Conservation (phyloP, 176 grass and related monocot genomes). For the Aegilops tauschii region DNA sequence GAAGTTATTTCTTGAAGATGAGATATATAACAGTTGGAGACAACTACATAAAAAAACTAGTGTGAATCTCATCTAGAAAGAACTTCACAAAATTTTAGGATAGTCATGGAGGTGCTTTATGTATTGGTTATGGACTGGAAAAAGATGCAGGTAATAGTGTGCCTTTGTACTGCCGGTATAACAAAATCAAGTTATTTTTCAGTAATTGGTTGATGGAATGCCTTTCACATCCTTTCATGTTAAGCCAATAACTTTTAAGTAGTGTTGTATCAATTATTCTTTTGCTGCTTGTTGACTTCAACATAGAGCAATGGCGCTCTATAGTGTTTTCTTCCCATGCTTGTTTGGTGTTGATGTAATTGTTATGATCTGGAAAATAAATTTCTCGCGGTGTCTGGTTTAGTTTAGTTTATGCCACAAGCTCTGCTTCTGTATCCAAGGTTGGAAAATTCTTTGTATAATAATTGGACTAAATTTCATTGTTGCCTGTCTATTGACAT, state of each 20-base stretch:
- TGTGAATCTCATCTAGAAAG: too few relatives aligned
- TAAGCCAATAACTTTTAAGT: too few relatives aligned
- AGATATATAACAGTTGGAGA: too few relatives aligned
- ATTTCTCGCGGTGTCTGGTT: too few relatives aligned
- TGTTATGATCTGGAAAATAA: background rate
- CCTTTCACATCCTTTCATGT: too few relatives aligned
- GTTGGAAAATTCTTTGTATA: background rate
- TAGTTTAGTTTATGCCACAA: background rate
- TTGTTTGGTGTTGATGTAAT: too few relatives aligned
- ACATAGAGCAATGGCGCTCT: background rate
- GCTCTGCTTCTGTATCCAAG: too few relatives aligned
- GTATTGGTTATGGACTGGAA: background rate
- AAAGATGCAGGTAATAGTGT: background rate
- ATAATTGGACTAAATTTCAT: background rate
- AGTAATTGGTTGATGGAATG: background rate
- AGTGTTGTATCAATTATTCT: too few relatives aligned
- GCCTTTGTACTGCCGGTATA: background rate
- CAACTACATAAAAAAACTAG: too few relatives aligned
- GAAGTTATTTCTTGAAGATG: too few relatives aligned
- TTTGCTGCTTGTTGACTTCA: background rate
- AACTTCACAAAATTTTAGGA: too few relatives aligned
- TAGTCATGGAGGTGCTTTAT: background rate
- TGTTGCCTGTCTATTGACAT: background rate
- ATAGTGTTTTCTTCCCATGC: too few relatives aligned
- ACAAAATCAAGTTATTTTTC: background rate